Conservation (phyloP, 1,284 basidiomycete species). For the Rhodotorula sp. region DNA sequence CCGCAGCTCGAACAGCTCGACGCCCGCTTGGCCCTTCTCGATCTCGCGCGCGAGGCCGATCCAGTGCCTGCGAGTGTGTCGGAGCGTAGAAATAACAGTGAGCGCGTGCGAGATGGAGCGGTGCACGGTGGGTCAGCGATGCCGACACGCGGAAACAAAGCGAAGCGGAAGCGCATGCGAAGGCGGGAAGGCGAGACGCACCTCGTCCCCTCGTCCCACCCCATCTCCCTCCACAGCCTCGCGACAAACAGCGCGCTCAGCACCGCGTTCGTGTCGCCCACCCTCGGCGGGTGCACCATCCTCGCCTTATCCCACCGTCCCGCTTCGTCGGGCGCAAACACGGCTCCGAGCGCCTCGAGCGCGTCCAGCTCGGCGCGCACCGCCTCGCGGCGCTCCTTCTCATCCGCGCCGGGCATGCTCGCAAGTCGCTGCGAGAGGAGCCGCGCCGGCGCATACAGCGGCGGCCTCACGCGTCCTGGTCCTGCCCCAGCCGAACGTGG, state of each 20-base stretch:
- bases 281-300: not conserved
- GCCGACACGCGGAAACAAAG: no score
- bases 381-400: not conserved
- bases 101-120: not conserved
- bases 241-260: slow-evolving; percentile 22
- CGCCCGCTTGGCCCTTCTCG: slow-evolving; percentile 32
- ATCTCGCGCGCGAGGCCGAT: slow-evolving; percentile 23
- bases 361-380: not conserved
- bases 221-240: not conserved
- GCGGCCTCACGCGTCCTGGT: not conserved
- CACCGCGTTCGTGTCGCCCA: slow-evolving; percentile 28
- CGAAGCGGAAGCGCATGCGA: not conserved
- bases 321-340: slow-evolving; percentile 1
- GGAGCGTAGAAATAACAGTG: no score
- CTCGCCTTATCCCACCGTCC: not conserved
- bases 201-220: not conserved
- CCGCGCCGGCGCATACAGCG: not conserved
- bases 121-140: no score
- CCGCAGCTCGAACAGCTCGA: slow-evolving; percentile 28
- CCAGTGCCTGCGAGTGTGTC: slow-evolving; percentile 9
- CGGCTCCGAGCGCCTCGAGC: not conserved
- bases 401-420: not conserved
- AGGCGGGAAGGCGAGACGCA: not conserved
- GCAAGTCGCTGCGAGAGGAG: not conserved
- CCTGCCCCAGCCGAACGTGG: not conserved